Evolutionary conservation across 139 green algal species (phyloP).

Genomic region (Yamagishiella unicocca): DNA sequence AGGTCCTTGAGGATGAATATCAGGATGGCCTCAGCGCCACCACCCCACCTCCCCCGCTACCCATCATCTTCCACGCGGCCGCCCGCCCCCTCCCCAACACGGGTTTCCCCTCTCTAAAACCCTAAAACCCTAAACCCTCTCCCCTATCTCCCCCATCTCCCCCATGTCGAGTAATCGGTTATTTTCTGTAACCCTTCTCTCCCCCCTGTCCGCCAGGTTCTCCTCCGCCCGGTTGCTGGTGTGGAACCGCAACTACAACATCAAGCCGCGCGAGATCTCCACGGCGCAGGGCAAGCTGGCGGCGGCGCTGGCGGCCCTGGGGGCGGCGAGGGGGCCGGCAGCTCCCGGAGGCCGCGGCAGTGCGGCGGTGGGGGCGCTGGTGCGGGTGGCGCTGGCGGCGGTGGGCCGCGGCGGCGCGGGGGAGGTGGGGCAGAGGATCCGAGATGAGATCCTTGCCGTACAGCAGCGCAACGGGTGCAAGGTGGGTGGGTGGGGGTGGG

Average conservation of each 20-base stretch:
- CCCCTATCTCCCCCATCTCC: no score
- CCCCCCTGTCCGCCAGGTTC: background rate
- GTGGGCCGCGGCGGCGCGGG: conserved; percentile 74
- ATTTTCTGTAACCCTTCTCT: background rate
- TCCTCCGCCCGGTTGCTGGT: conserved; percentile 48
- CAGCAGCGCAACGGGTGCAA: conserved; percentile 76
- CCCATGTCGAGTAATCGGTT: no score
- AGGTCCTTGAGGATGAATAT: no score
- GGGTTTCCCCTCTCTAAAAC: no score
- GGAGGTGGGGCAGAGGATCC: conserved; percentile 81
- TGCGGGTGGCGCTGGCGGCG: conserved; percentile 61
- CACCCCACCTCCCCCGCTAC: no score
- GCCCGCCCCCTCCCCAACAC: no score
- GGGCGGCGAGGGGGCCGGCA: background rate
- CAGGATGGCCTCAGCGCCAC: no score
- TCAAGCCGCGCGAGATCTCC: conserved; percentile 73
- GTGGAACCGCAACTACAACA: conserved; percentile 87
- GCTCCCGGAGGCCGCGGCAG: conserved; percentile 18
- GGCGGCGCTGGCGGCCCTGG: conserved; percentile 22
- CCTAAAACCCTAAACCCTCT: no score
- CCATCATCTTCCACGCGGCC: no score
- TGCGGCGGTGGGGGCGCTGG: conserved; percentile 46
- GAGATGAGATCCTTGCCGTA: conserved; percentile 81
- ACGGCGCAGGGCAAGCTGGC: conserved; percentile 39
- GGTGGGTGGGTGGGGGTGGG: conserved; percentile 37